Evolutionary conservation across 257 asterid species (phyloP).

Genomic region (Primulina eburnea): DNA sequence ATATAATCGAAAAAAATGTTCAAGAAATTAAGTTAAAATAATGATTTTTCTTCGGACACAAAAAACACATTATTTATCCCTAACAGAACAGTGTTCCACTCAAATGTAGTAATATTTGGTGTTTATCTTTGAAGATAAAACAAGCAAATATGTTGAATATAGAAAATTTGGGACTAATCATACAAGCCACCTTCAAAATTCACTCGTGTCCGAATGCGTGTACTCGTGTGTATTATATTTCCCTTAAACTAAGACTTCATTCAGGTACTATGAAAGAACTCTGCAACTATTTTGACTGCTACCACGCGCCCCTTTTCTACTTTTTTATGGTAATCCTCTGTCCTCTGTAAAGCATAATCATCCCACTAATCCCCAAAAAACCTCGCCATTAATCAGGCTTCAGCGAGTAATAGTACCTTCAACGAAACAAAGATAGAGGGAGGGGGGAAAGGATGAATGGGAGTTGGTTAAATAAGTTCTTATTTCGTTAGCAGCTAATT

Average conservation of each 20-base stretch:
- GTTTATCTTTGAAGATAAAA: too few relatives aligned
- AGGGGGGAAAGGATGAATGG: neutral
- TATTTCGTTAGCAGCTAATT: slow-evolving; percentile 17
- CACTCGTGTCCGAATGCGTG: neutral
- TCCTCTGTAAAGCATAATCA: slow-evolving; percentile 34
- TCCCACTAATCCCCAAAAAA: slow-evolving; percentile 30
- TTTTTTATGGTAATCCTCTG: slow-evolving; percentile 19
- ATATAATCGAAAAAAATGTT: too few relatives aligned
- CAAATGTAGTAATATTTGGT: neutral
- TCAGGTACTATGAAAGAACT: neutral
- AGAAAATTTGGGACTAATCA: too few relatives aligned
- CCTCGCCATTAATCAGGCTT: slow-evolving; percentile 22
- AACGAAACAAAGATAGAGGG: neutral
- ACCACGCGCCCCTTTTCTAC: slow-evolving; percentile 17
- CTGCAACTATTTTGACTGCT: slow-evolving; percentile 25
- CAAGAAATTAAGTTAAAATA: too few relatives aligned
- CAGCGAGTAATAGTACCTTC: neutral
- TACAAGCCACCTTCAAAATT: too few relatives aligned
- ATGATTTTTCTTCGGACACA: too few relatives aligned
- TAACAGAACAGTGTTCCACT: too few relatives aligned
- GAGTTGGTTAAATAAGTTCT: slow-evolving; percentile 1
- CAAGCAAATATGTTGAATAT: neutral
- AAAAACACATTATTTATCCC: too few relatives aligned
- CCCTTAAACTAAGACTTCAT: slow-evolving; percentile 19
- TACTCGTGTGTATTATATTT: neutral